Conservation (phyloP, 148 eudicot genomes). For the Spergularia marina region DNA sequence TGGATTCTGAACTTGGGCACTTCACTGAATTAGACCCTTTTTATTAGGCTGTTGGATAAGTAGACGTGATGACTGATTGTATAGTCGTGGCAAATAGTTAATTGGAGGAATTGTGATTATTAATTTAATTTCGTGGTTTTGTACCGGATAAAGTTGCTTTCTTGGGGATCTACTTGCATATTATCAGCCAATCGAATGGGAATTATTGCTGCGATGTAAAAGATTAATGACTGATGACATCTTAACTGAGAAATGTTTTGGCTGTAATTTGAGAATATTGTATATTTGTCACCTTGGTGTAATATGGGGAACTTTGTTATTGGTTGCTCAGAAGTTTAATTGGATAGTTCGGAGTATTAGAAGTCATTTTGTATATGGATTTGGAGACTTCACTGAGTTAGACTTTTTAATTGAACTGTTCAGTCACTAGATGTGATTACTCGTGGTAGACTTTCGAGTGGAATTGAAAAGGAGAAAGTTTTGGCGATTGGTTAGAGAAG, state of each 20-base stretch:
- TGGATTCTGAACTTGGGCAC: not conserved
- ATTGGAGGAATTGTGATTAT: not conserved
- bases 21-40: not conserved
- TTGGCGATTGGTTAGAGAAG: not conserved
- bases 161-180: not conserved
- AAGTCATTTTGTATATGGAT: not conserved
- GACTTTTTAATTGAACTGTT: not conserved
- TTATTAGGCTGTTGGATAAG: not conserved
- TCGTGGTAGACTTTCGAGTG: not conserved
- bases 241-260: not conserved
- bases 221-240: not conserved
- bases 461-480: not conserved
- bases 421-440: not conserved
- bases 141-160: not conserved
- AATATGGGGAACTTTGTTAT: not conserved
- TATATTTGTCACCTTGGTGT: not conserved
- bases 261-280: not conserved
- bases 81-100: too few relatives aligned
- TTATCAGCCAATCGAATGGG: not conserved
- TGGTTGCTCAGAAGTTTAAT: slow-evolving; percentile 4
- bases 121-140: not conserved
- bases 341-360: not conserved
- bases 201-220: not conserved
- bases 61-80: not conserved
- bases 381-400: not conserved